A percentile compares a stretch with the other conserved stretches of the same genome.
phyloP scores from a whole-genome alignment of 2,329 filamentous ascomycete genomes.

The Cryphonectria japonica region DNA sequence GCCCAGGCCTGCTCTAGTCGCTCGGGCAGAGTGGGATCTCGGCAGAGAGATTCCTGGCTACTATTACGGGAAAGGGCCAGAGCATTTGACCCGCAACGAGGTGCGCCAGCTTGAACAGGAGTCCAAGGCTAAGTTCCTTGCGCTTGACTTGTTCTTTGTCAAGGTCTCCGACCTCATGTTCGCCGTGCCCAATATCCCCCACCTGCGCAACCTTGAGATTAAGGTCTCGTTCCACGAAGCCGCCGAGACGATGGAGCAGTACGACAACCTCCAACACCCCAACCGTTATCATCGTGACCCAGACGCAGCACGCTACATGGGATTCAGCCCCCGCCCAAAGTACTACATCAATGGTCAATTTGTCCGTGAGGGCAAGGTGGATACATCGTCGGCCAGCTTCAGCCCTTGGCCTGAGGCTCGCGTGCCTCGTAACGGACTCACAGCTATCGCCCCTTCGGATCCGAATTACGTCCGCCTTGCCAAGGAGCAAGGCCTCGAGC shows the following conservation, averaged over 20 bases:
- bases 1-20: conserved; percentile 58
- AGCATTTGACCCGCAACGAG: conserved; percentile 46
- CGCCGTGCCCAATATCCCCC: conserved; percentile 59
- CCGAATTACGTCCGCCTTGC: conserved; percentile 61
- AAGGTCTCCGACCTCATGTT: conserved; percentile 68
- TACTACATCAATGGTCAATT: conserved; percentile 62
- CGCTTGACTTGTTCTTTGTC: conserved; percentile 68
- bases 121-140: conserved; percentile 57
- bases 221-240: conserved; percentile 64
- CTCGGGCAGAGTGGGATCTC: conserved; percentile 54
- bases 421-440: conserved; percentile 58
- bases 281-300: conserved; percentile 65
- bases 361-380: conserved; percentile 55
- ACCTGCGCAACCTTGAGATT: conserved; percentile 60
- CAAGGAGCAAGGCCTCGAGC: conserved; percentile 59
- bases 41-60: conserved; percentile 57
- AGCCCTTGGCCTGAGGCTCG: conserved; percentile 59
- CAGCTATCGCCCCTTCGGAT: conserved; percentile 58
- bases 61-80: conserved; percentile 53
- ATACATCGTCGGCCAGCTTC: conserved; percentile 51
- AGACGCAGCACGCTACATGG: conserved; percentile 53
- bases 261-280: conserved; percentile 45
- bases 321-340: conserved; percentile 60
- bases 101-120: conserved; percentile 52
- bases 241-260: conserved; percentile 53